Evolutionary conservation across 192 early-diverging fungal species (phyloP), one percentile per base, ranked within the genome.

Genomic region (Podila epicladia): DNA sequence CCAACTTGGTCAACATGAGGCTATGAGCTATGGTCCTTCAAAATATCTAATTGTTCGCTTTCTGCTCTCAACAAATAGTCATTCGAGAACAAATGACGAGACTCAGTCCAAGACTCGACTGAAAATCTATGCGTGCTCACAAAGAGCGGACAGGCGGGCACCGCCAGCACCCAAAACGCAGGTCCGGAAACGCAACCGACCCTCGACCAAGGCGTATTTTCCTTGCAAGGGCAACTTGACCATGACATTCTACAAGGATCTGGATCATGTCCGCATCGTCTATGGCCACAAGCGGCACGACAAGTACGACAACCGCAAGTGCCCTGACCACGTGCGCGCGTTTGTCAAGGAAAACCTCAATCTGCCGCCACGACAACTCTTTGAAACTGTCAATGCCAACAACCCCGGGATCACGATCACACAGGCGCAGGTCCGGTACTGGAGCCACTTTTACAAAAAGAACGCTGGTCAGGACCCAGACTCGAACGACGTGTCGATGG

Each of bases 211-310:
- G 26, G 50, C 65, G 1, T 80, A 80, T 35, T 80, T 80, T 24
- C 77, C 77, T 50, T 80, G 77, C 71, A 80, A 80, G 29, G 77
- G 77, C 33, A 80, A 80, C 29, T 35, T 80, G 32, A 80, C 77
- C 1, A 80, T 80, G 77, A 80, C 77, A 8, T 80, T 80, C 51
- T 80, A 80, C 62, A 71, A 72, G 32, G 58, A 80, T 20, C 58
- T 69, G 62, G 62, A 80, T 28, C 77, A 80, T 37, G 77, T 80
- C 12, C 77, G 77, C 29, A 69, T 80, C 9, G 71, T 80, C 2
- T 80, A 80, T 26, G 61, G 57, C 24, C 77, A 80, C n/a, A 72
- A 68, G 62, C 57, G 35, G 38, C 77, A 80, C 35, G 77, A 60
- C 55, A 80, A 80, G 60, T 80, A 80, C 37, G 77, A 80, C 48